Percentiles rank a stretch among this genome's conserved stretches.
Evolutionary conservation across 1,284 basidiomycete genomes (phyloP).

Genomic region (Pseudozyma thailandica): DNA sequence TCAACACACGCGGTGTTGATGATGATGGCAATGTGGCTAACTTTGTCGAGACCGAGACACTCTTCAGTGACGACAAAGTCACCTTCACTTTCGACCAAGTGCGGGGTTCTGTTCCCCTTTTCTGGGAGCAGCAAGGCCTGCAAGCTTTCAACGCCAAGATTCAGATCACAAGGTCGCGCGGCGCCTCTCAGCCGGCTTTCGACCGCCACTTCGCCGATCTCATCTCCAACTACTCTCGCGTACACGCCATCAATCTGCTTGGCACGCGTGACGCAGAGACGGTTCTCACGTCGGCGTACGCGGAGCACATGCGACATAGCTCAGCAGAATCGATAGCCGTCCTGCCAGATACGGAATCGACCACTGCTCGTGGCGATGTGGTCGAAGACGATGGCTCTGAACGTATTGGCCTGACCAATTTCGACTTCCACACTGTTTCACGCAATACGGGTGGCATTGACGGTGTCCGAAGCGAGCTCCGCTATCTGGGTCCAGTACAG

Average conservation of each 20-base stretch:
- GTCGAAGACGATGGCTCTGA: slow-evolving; percentile 43
- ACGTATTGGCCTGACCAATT: slow-evolving; percentile 77
- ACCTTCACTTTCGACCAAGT: slow-evolving; percentile 91
- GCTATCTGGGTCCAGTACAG: slow-evolving; percentile 69
- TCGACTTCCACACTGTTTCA: slow-evolving; percentile 91
- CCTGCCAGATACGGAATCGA: slow-evolving; percentile 24
- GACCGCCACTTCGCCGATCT: slow-evolving; percentile 90
- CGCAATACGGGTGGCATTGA: slow-evolving; percentile 84
- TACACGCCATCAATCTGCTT: slow-evolving; percentile 65
- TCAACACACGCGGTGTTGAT: slow-evolving; percentile 96
- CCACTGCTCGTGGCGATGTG: slow-evolving; percentile 7
- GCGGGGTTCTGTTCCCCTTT: slow-evolving; percentile 83
- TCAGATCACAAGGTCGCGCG: slow-evolving; percentile 77
- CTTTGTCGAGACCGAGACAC: slow-evolving; percentile 95
- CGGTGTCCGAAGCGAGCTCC: slow-evolving; percentile 80
- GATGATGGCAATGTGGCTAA: slow-evolving; percentile 98
- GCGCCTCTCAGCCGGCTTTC: slow-evolving; percentile 92
- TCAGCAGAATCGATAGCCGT: slow-evolving; percentile 45
- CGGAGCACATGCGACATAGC: slow-evolving; percentile 56
- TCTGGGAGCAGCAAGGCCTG: slow-evolving; percentile 98
- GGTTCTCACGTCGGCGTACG: slow-evolving; percentile 82
- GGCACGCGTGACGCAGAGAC: slow-evolving; percentile 81
- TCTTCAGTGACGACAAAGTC: slow-evolving; percentile 84
- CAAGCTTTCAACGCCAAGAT: slow-evolving; percentile 61
- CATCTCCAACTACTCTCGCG: slow-evolving; percentile 56